These are phyloP conservation scores for Globisporangium middletonii DNA, from an alignment of 352 stramenopile genomes.

Conservation along the genomic window DNA sequence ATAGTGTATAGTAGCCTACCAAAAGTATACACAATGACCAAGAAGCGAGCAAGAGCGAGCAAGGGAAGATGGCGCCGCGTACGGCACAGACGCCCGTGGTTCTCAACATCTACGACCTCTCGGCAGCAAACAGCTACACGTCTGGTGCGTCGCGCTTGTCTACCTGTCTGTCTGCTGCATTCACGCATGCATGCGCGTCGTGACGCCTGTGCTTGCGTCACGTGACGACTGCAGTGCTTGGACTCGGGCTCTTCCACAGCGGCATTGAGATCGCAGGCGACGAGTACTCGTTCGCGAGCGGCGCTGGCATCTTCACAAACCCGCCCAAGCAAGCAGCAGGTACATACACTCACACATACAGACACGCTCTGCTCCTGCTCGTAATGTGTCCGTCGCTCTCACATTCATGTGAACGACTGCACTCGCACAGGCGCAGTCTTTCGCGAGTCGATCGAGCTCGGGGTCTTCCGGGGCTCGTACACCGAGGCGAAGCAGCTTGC, in stretches of 20 bases:
- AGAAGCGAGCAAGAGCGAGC: too few species aligned
- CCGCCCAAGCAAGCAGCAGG: slow-evolving; percentile 54
- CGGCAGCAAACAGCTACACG: slow-evolving; percentile 87
- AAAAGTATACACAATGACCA: slow-evolving; percentile 22
- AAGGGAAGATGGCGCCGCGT: slow-evolving; percentile 30
- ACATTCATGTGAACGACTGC: background rate
- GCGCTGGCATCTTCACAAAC: slow-evolving; percentile 86
- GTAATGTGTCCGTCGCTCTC: background rate
- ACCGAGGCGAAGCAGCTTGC: slow-evolving; percentile 78
- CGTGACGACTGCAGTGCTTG: slow-evolving; percentile 29
- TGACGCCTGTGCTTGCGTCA: background rate
- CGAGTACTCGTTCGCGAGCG: slow-evolving; percentile 92
- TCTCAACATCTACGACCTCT: slow-evolving; percentile 93
- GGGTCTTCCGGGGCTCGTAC: slow-evolving; percentile 79
- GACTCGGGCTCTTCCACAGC: slow-evolving; percentile 91
- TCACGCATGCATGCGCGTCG: slow-evolving; percentile 13
- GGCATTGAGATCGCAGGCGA: slow-evolving; percentile 89
- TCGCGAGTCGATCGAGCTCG: slow-evolving; percentile 86
- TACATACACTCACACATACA: slow-evolving; percentile 15
- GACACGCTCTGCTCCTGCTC: background rate
- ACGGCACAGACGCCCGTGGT: slow-evolving; percentile 58
- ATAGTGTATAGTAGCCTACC: slow-evolving; percentile 1
- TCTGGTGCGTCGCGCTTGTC: slow-evolving; percentile 27
- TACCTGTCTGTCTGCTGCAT: background rate
- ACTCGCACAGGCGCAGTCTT: slow-evolving; percentile 73